These are phyloP conservation scores for Allium sativum DNA, from an alignment of 106 monocot species.

Conservation along the genomic window DNA sequence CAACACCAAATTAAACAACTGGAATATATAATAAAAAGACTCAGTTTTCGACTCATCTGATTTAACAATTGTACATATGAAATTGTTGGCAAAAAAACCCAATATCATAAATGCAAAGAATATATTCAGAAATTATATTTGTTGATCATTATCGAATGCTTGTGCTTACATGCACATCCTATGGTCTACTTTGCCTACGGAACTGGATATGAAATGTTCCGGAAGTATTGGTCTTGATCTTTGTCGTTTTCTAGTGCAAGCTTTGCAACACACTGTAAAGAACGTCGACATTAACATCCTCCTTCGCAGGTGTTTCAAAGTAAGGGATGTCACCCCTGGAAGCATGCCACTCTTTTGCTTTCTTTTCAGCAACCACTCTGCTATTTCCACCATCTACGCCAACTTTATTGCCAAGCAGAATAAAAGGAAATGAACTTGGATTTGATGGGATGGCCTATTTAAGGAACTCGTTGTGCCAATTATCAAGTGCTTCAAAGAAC, in stretches of 20 bases:
- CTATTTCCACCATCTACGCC: slow-evolving; percentile 85
- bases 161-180: slow-evolving; percentile 40
- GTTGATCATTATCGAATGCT: not conserved
- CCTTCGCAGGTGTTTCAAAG: slow-evolving; percentile 91
- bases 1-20: too few species aligned
- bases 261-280: slow-evolving; percentile 70
- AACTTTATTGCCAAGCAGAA: slow-evolving; percentile 80
- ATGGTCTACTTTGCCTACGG: slow-evolving; percentile 21
- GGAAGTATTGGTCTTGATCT: slow-evolving; percentile 62
- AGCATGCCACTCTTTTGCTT: slow-evolving; percentile 80
- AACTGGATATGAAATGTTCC: slow-evolving; percentile 21
- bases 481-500: too few species aligned
- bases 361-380: slow-evolving; percentile 87
- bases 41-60: too few species aligned
- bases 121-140: not conserved
- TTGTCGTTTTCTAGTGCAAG: slow-evolving; percentile 64
- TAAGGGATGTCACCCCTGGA: slow-evolving; percentile 76
- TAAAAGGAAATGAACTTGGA: slow-evolving; percentile 72
- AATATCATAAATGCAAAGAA: not conserved
- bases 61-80: slow-evolving; percentile 6
- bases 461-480: too few species aligned
- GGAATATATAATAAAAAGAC: too few species aligned
- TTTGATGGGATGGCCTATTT: slow-evolving; percentile 67
- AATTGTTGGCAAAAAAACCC: not conserved
- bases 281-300: slow-evolving; percentile 76